These are phyloP conservation scores for Kuraishia floccosa DNA, from an alignment of 805 yeast species.

Conservation along the genomic window DNA sequence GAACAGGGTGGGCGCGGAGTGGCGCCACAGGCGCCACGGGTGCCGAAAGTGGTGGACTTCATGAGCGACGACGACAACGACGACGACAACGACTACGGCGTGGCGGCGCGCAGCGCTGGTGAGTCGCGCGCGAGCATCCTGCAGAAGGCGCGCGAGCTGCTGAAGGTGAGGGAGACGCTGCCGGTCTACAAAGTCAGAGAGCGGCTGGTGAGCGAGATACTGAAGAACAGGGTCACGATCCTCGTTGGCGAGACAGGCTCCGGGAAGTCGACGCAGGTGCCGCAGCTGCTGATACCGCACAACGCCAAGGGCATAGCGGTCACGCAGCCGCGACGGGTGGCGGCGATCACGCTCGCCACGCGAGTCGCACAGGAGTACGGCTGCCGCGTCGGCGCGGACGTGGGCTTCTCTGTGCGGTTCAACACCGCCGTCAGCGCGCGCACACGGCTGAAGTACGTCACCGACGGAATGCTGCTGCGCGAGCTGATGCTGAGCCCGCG, in stretches of 20 bases:
- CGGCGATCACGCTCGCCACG: conserved; percentile 87
- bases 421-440: conserved; percentile 47
- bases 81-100: conserved; percentile 7
- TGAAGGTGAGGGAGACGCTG: conserved; percentile 41
- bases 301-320: conserved; percentile 60
- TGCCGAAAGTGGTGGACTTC: conserved; percentile 20
- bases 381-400: conserved; percentile 61
- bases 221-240: conserved; percentile 55
- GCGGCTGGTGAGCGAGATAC: conserved; percentile 44
- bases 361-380: conserved; percentile 90
- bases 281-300: conserved; percentile 69
- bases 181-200: conserved; percentile 72
- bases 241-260: conserved; percentile 97
- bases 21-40: too few species aligned
- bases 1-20: too few species aligned
- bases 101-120: conserved; percentile 1
- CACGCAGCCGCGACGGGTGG: conserved; percentile 96
- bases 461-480: conserved; percentile 95
- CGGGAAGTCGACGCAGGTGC: conserved; percentile 95
- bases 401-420: conserved; percentile 91
- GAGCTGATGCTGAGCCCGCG: conserved; percentile 72
- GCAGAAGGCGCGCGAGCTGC: conserved; percentile 30
- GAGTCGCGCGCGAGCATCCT: conserved; percentile 12
- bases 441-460: conserved; percentile 74
- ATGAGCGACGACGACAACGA: conserved; percentile 22